Percentiles rank a stretch among this genome's conserved stretches.
These are phyloP conservation scores for Helicosporidium sp. DNA, from an alignment of 139 green algal species.

Conservation along the genomic window DNA sequence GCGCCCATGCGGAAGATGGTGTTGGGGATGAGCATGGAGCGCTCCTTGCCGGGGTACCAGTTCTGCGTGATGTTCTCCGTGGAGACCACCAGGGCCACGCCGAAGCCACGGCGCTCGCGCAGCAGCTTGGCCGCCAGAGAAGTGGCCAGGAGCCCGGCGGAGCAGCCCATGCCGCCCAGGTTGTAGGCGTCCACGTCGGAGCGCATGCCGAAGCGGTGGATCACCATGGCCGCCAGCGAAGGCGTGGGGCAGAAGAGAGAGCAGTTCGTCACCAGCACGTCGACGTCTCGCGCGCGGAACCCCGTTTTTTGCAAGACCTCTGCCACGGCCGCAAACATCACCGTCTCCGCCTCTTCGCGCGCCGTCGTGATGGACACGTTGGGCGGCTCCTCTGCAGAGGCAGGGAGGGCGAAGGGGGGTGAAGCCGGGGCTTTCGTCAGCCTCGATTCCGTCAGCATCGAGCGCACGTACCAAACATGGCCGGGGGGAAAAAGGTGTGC, in stretches of 20 bases:
- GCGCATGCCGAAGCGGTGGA: constrained; percentile 87
- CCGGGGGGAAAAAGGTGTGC: constrained; percentile 49
- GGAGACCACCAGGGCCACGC: constrained; percentile 60
- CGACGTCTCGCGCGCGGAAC: constrained; percentile 42
- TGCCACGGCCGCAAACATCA: constrained; percentile 42
- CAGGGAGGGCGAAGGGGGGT: neutral
- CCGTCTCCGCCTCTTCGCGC: too few species aligned
- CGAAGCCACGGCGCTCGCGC: constrained; percentile 6
- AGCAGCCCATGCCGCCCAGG: constrained; percentile 88
- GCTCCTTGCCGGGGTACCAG: constrained; percentile 77
- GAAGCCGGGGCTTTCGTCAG: constrained; percentile 1
- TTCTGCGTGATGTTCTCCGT: constrained; percentile 99
- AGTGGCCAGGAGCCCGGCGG: constrained; percentile 68
- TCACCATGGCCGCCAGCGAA: constrained; percentile 78
- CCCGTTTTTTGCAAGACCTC: constrained; percentile 33
- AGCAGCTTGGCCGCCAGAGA: constrained; percentile 77
- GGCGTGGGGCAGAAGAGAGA: constrained; percentile 91
- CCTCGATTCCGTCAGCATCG: too few species aligned
- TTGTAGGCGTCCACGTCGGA: constrained; percentile 82
- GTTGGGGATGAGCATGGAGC: constrained; percentile 93
- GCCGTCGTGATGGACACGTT: constrained; percentile 30
- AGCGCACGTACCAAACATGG: constrained; percentile 9
- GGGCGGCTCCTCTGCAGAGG: constrained; percentile 10
- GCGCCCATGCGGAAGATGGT: constrained; percentile 85
- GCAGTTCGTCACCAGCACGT: constrained; percentile 92